Evolutionary conservation across 2,329 filamentous ascomycete species (phyloP).

Genomic region (Aspergillus sp.): DNA sequence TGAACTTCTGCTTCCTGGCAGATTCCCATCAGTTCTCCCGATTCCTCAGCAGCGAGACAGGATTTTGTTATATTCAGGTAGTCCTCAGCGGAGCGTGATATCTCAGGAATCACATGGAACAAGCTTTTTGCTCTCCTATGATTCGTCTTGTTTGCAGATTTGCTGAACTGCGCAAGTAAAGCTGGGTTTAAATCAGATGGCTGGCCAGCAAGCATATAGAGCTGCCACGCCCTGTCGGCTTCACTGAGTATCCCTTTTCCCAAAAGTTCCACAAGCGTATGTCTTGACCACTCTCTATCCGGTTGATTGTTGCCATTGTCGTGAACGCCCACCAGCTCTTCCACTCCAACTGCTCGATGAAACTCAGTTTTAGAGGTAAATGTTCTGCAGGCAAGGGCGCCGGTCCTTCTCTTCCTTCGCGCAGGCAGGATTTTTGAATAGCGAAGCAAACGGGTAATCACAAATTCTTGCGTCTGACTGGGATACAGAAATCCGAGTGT

Average conservation of each 20-base stretch:
- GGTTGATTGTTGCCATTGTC: neutral
- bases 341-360: slow-evolving; percentile 2
- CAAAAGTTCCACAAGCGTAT: slow-evolving; percentile 21
- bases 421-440: slow-evolving; percentile 22
- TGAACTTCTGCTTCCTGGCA: slow-evolving; percentile 40
- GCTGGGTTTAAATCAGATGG: slow-evolving; percentile 25
- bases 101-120: slow-evolving; percentile 43
- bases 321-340: neutral
- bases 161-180: slow-evolving; percentile 40
- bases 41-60: slow-evolving; percentile 40
- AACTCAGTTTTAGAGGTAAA: slow-evolving; percentile 26
- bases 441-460: slow-evolving; percentile 23
- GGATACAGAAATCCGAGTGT: slow-evolving; percentile 45
- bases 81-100: slow-evolving; percentile 40
- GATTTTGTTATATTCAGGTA: slow-evolving; percentile 49
- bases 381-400: slow-evolving; percentile 22
- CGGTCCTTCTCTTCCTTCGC: slow-evolving; percentile 28
- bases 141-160: slow-evolving; percentile 40
- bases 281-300: slow-evolving; percentile 10
- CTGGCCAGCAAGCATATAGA: slow-evolving; percentile 35
- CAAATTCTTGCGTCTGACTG: slow-evolving; percentile 26
- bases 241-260: slow-evolving; percentile 14
- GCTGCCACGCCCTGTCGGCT: slow-evolving; percentile 44
- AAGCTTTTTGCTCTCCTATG: slow-evolving; percentile 45
- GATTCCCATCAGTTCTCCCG: slow-evolving; percentile 41